phyloP scores from a whole-genome alignment of 441 rosid species.

The Euphorbia schlechtendalii region DNA sequence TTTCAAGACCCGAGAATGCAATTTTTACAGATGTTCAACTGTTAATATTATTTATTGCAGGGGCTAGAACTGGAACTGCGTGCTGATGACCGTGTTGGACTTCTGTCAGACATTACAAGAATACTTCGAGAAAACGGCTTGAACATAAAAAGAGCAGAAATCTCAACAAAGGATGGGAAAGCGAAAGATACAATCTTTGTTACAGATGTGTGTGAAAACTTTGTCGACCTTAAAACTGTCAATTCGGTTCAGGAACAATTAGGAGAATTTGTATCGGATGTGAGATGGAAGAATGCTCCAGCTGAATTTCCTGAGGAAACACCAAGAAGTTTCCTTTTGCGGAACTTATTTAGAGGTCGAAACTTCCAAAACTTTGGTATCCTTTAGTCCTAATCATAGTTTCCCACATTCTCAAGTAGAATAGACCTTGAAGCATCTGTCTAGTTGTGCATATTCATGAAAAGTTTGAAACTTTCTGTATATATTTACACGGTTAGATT shows the following conservation, averaged over 20 bases:
- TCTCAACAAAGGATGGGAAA: conserved; percentile 58
- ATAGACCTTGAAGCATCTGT: background rate
- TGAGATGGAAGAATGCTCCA: conserved; percentile 17
- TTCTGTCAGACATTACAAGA: conserved; percentile 83
- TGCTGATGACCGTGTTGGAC: conserved; percentile 72
- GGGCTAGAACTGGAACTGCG: conserved; percentile 75
- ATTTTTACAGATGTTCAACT: background rate
- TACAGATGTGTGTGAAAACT: conserved; percentile 67
- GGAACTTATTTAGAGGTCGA: conserved; percentile 23
- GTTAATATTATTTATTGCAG: conserved; percentile 29
- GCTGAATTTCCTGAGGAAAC: conserved; percentile 22
- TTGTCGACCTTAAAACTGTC: conserved; percentile 55
- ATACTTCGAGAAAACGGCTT: conserved; percentile 79
- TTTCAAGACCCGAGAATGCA: background rate
- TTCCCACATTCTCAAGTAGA: conserved; percentile 2
- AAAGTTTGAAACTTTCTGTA: conserved; percentile 10
- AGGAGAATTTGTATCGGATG: conserved; percentile 18
- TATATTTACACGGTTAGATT: background rate
- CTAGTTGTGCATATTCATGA: background rate
- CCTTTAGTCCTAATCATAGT: conserved; percentile 28
- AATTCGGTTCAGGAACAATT: conserved; percentile 39
- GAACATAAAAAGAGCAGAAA: conserved; percentile 72
- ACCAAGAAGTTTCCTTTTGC: conserved; percentile 24
- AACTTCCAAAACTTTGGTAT: conserved; percentile 29
- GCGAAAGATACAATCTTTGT: conserved; percentile 74